These are phyloP conservation scores for Tetradesmus lagerheimii DNA, from an alignment of 139 green algal genomes.

Conservation along the genomic window DNA sequence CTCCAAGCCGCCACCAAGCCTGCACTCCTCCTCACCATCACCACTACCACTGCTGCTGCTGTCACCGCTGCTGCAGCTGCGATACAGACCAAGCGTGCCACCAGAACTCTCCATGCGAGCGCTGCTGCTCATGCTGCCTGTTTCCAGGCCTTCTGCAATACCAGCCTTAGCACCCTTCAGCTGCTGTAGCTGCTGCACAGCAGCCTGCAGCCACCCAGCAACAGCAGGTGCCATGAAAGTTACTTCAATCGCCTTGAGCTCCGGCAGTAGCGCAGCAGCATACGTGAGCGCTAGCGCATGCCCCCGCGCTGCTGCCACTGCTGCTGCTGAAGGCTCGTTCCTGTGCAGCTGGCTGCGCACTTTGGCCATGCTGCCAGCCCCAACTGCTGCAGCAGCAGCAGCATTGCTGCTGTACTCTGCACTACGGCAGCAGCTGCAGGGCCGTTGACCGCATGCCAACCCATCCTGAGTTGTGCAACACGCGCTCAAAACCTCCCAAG, in stretches of 20 bases:
- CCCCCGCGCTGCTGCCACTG: conserved; percentile 35
- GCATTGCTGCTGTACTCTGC: not conserved
- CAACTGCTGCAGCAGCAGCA: not conserved
- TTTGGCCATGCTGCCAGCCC: not conserved
- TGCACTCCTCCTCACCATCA: not conserved
- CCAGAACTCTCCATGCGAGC: not conserved
- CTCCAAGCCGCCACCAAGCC: not conserved
- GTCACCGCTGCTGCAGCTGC: conserved; percentile 10
- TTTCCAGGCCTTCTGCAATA: not conserved
- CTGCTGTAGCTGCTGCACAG: not conserved
- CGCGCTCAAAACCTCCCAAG: conserved; percentile 23
- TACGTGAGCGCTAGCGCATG: conserved; percentile 22
- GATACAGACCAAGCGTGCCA: not conserved
- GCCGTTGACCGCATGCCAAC: not conserved
- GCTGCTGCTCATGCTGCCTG: not conserved
- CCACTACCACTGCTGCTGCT: not conserved
- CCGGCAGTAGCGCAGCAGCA: conserved; percentile 51
- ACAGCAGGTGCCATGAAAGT: conserved; percentile 68
- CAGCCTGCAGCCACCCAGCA: not conserved
- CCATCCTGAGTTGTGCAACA: conserved; percentile 9
- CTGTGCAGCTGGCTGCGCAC: not conserved
- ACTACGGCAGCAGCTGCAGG: conserved; percentile 20
- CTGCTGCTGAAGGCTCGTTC: conserved; percentile 17
- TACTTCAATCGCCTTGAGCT: conserved; percentile 72
- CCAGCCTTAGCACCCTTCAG: not conserved